Evolutionary conservation across 805 yeast species (phyloP).

Genomic region (Saccharomycopsis oosterbeekiorum): DNA sequence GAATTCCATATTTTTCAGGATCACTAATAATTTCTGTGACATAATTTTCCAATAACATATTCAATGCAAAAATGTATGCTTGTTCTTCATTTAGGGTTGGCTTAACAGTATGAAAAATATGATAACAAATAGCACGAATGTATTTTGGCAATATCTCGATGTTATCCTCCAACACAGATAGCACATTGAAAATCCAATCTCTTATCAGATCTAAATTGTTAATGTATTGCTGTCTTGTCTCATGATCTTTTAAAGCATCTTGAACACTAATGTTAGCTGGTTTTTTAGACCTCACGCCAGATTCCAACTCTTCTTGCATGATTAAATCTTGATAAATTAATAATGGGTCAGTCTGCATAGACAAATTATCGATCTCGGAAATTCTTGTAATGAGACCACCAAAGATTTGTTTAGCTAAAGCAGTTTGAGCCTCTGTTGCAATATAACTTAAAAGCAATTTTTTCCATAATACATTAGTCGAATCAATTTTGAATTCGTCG

Average conservation of each 20-base stretch:
- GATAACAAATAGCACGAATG: constrained; percentile 43
- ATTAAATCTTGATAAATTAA: constrained; percentile 33
- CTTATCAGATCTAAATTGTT: constrained; percentile 65
- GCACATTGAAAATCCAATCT: constrained; percentile 54
- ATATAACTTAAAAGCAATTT: constrained; percentile 30
- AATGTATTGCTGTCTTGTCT: constrained; percentile 63
- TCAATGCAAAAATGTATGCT: constrained; percentile 59
- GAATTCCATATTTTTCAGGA: constrained; percentile 52
- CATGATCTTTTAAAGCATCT: constrained; percentile 68
- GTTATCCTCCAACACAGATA: constrained; percentile 39
- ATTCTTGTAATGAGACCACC: constrained; percentile 31
- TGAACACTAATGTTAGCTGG: constrained; percentile 35
- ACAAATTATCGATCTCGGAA: constrained; percentile 30
- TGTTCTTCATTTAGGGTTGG: constrained; percentile 49
- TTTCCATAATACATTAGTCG: constrained; percentile 32
- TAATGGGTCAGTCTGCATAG: constrained; percentile 76
- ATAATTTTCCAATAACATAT: constrained; percentile 45
- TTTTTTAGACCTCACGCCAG: constrained; percentile 13
- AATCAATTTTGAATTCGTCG: constrained; percentile 20
- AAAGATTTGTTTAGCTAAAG: constrained; percentile 27
- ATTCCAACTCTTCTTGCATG: constrained; percentile 3
- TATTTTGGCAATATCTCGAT: constrained; percentile 44
- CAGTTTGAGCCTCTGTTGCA: constrained; percentile 28
- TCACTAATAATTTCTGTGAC: constrained; percentile 36
- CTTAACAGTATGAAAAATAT: constrained; percentile 32